Base-by-base conservation (phyloP, 148 eudicot genomes). In the Vaccinium corymbosum region DNA sequence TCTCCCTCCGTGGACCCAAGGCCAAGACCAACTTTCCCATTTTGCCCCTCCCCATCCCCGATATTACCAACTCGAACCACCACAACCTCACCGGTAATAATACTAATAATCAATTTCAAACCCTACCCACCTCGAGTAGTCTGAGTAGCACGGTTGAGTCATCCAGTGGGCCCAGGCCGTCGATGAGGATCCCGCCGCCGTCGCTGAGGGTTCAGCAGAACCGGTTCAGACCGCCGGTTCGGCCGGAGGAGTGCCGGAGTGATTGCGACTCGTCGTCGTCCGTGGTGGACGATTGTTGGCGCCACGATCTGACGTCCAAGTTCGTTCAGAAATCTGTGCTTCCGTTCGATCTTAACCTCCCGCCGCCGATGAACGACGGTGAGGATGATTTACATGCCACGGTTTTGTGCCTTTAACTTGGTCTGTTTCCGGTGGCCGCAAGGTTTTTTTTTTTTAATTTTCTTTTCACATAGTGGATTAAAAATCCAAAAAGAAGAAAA, bases 61-160 rank as follows among this genome's bases (percentile, higher is more conserved):
- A 80, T 13, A 16, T 19, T 32, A 38, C 38, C 64, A 62, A 78
- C 27, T 82, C 46, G 14, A 66, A 78, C 82, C 78, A 27, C 80
- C 68, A 11, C n/a, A 48, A 59, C 52, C 22, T 6, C 29, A 4
- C 1, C 11, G 68, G 32, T 6, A 52, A 79, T 64, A 82, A 76
- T 76, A 84, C 75, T 17, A 66, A 68, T 56, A 55, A 76, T 16
- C 53, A 64, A 14, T 72, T 17, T 35, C 82, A 70, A 71, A 42
- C 49, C 9, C 84, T 85, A 48, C 93, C 90, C 14, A 82, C 91
- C 38, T 83, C 85, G 29, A 92, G 94, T 62, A 84, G 93, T 3
- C 73, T 91, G 85, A 92, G 94, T 85, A 91, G 94, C 83, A 92
- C 94, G 27, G 92, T 92, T 52, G 94, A 92, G 88, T 91, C 93